Evolutionary conservation across 306 rosid species (phyloP), one percentile per base, ranked within the genome.

Genomic region (Cicer arietinum): DNA sequence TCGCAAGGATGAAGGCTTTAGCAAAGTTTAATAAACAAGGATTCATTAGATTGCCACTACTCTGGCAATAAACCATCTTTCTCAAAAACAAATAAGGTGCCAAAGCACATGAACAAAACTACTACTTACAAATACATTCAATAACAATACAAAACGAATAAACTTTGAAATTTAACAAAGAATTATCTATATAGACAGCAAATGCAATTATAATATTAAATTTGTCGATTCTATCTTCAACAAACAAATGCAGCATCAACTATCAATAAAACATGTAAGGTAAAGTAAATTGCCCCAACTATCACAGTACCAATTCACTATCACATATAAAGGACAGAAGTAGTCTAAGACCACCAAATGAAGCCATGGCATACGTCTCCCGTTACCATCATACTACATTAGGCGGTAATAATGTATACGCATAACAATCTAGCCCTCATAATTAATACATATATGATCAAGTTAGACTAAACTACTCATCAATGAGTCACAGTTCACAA

Each of bases 191-290:
- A 39, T 41, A 6, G 18, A 17, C 40, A 66, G 13, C 8, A 80
- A 14, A 10, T 39, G 13, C 8, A 80, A 14, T 10, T 39, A 9
- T 48, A 46, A 57, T 5, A 43, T 16, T 11, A 58, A 17, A 20
- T 8, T 0, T 6, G 46, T 1, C 30, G 62, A 43, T 30, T 42
- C 52, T 59, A 63, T 44, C 60, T 46, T 77, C 52, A 45, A 68
- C 78, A n/a, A 74, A 11, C 52, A 67, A 56, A 57, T 47, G 62
- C 20, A 68, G 68, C 56, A 59, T 69, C 71, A 48, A 60, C 8
- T 48, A 69, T 20, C 5, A 59, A 4, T 68, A 57, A 57, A 59
- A 47, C 35, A 59, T 2, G 40, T 30, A 50, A 20, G 40, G 64
- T 16, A 71, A 44, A 72, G 14, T 39, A 77, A 14, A 67, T n/a